phyloP scores from a whole-genome alignment of 1,284 basidiomycete genomes.

The Pulveroboletus sp. region DNA sequence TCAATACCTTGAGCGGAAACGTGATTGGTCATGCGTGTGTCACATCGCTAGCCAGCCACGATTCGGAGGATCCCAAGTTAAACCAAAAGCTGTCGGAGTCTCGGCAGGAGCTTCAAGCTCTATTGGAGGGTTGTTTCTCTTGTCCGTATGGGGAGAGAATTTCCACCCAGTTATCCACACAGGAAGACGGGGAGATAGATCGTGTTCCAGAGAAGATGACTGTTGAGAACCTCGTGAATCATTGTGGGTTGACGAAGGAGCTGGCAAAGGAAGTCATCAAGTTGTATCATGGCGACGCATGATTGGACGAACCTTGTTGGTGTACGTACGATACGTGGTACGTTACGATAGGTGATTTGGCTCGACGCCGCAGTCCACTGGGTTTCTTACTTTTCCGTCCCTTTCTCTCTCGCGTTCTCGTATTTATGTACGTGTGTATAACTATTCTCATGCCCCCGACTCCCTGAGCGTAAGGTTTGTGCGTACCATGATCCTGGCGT shows the following conservation, averaged over 20 bases:
- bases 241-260: not conserved
- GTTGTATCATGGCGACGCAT: not conserved
- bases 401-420: not conserved
- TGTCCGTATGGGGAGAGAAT: not conserved
- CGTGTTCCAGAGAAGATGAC: not conserved
- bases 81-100: not conserved
- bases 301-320: not conserved
- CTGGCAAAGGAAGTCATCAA: not conserved
- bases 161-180: not conserved
- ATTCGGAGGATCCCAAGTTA: not conserved
- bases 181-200: not conserved
- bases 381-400: too few species aligned
- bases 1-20: conserved; percentile 1
- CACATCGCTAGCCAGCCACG: conserved; percentile 5
- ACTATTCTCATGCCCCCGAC: too few species aligned
- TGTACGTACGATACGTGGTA: too few species aligned
- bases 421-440: not conserved
- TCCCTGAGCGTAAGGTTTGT: too few species aligned
- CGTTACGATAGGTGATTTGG: too few species aligned
- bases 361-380: too few species aligned
- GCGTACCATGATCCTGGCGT: not conserved
- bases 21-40: conserved; percentile 19
- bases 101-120: not conserved
- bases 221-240: not conserved
- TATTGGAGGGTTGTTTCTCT: conserved; percentile 7